Base-by-base conservation (phyloP, 345 rosid genomes). In the Gossypium raimondii region DNA sequence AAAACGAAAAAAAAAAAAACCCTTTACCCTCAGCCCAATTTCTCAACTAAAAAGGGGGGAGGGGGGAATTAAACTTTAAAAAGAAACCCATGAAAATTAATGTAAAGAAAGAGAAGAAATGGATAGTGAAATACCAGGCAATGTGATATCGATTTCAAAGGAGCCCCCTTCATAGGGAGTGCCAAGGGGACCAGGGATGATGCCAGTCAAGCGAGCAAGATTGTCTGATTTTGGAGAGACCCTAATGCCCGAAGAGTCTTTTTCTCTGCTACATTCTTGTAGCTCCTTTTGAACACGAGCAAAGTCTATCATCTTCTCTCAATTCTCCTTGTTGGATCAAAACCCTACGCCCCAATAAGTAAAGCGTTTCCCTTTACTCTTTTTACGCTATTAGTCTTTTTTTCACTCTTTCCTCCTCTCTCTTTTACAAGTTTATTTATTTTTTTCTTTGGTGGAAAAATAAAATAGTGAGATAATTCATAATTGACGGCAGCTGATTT, bases 151-250 rank as follows among this genome's bases (percentile, higher is more conserved):
- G 63, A 95, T 89, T 78, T 86, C 91, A 81, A 91, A 95, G 63
- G 86, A 85, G 52, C 98, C 98, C 27, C 98, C 99, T 81, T 95
- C 98, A 59, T 93, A 95, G 62, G 99, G 99, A 78, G 97, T 91
- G 20, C 89, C 93, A 48, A 84, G 22, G 0, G 99, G 99, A 0
- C 99, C 99, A 2, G 97, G 92, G 5, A 93, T 93, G 78, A 89
- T 84, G 75, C 99, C 98, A 38, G 86, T 81, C 75, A 94, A 82
- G 25, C 88, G 89, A 77, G 90, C 81, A 13, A 95, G 88, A 60
- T 81, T 86, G 72, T 93, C 99, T 71, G 95, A 85, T 77, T 91
- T 88, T 0, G 92, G 92, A 58, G 85, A 38, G 66, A 95, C 93
- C 76, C 78, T 87, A 80, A 95, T 93, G 65, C 98, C 98, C 11